These are phyloP conservation scores for Planoprotostelium fungivorum DNA, from an alignment of 78 protist species.

Conservation along the genomic window DNA sequence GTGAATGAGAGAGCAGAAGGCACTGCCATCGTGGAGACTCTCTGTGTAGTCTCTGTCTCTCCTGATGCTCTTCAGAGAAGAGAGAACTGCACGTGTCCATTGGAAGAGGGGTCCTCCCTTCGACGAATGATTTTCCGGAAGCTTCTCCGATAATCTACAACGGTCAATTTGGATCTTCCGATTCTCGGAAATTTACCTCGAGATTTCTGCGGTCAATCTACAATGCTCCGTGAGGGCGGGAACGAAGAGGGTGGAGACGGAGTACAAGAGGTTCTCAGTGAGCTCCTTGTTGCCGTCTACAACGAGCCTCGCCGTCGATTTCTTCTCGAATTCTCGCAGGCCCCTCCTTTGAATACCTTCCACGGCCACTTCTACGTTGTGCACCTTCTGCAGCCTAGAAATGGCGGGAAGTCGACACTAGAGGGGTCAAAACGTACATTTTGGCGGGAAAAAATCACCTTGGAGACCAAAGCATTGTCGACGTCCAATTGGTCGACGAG, in stretches of 20 bases:
- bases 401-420: background rate
- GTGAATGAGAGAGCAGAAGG: background rate
- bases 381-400: background rate
- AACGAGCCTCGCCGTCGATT: background rate
- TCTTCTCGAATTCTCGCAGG: background rate
- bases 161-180: background rate
- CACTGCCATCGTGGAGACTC: background rate
- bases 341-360: background rate
- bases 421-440: background rate
- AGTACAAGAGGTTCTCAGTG: background rate
- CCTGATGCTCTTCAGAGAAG: background rate
- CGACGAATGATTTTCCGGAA: background rate
- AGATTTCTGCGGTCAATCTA: background rate
- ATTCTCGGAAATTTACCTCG: background rate
- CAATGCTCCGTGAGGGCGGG: background rate
- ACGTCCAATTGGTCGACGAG: background rate
- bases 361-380: background rate
- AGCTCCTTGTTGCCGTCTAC: background rate
- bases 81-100: background rate
- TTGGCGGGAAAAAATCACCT: background rate
- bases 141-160: background rate
- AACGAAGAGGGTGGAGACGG: background rate
- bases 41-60: background rate
- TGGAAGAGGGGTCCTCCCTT: background rate
- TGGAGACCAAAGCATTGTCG: background rate